Percentiles rank a stretch among this genome's conserved stretches.
Evolutionary conservation across 371 early-diverging fungal genomes (phyloP).

Genomic region (Lichtheimia ramosa): DNA sequence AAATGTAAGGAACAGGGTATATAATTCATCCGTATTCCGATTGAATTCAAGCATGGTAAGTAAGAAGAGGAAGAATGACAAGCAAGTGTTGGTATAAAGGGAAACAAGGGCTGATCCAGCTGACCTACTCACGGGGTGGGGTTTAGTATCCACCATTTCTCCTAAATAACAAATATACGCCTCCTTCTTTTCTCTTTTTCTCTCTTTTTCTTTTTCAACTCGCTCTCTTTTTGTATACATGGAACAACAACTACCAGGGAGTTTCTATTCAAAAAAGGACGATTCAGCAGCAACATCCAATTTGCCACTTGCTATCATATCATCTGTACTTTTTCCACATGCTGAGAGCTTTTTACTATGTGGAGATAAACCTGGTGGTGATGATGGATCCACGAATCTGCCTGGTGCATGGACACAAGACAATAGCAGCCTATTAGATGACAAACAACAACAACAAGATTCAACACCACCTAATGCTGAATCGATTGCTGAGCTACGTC

Average conservation of each 20-base stretch:
- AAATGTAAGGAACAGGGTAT: too few species aligned
- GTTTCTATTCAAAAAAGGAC: neutral
- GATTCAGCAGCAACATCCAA: neutral
- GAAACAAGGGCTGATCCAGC: too few species aligned
- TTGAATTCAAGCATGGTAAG: too few species aligned
- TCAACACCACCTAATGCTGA: slow-evolving; percentile 5
- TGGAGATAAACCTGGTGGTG: slow-evolving; percentile 1
- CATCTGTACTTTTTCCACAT: slow-evolving; percentile 22
- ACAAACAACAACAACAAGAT: slow-evolving; percentile 2
- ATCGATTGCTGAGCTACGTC: slow-evolving; percentile 24
- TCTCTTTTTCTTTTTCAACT: neutral
- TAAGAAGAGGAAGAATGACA: too few species aligned
- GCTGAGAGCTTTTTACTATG: slow-evolving; percentile 15
- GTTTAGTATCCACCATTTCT: too few species aligned
- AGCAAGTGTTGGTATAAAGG: too few species aligned
- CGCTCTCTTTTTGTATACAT: neutral
- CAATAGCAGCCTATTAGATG: slow-evolving; percentile 12
- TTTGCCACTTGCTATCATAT: slow-evolving; percentile 17
- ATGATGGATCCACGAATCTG: slow-evolving; percentile 9
- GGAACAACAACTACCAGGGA: slow-evolving; percentile 4
- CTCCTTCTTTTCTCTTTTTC: neutral
- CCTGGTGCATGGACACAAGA: slow-evolving; percentile 45
- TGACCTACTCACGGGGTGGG: too few species aligned
- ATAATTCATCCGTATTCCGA: too few species aligned
- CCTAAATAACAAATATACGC: neutral